phyloP scores from a whole-genome alignment of 1,284 basidiomycete species.

The Melampsora americana region DNA sequence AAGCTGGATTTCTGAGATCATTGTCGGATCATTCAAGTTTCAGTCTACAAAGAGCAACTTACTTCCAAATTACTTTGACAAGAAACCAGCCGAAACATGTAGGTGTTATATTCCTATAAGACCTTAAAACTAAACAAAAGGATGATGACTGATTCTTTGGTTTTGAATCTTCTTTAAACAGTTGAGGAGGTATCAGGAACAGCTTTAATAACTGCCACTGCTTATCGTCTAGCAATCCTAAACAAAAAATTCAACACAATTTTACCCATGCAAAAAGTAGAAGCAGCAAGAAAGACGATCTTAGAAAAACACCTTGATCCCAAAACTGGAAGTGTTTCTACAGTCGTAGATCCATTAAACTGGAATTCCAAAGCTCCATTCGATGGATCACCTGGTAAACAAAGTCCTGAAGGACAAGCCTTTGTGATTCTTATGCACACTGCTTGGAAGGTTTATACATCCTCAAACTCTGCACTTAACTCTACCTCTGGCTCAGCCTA shows the following conservation, averaged over 20 bases:
- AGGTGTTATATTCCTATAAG: background rate
- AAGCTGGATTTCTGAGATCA: constrained; percentile 30
- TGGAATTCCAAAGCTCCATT: constrained; percentile 56
- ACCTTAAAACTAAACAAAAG: background rate
- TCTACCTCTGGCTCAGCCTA: too few species aligned
- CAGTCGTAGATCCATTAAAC: constrained; percentile 68
- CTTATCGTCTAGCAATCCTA: constrained; percentile 28
- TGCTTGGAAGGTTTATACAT: constrained; percentile 30
- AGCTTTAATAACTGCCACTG: constrained; percentile 33
- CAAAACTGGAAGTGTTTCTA: constrained; percentile 22
- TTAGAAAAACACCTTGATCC: constrained; percentile 7
- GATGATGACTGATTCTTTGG: background rate
- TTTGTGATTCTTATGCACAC: constrained; percentile 64
- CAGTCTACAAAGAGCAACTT: constrained; percentile 8
- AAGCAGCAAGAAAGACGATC: background rate
- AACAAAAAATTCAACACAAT: background rate
- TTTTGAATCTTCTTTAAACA: background rate
- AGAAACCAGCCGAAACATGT: background rate
- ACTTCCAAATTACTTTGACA: constrained; percentile 33
- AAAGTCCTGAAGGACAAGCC: constrained; percentile 64
- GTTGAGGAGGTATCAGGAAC: constrained; percentile 38
- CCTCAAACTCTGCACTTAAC: background rate
- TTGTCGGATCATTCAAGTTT: constrained; percentile 31
- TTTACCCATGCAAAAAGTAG: constrained; percentile 25
- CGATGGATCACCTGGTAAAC: constrained; percentile 52